These are phyloP conservation scores for Eucalyptus guilfoylei DNA, from an alignment of 345 rosid species.

Conservation along the genomic window DNA sequence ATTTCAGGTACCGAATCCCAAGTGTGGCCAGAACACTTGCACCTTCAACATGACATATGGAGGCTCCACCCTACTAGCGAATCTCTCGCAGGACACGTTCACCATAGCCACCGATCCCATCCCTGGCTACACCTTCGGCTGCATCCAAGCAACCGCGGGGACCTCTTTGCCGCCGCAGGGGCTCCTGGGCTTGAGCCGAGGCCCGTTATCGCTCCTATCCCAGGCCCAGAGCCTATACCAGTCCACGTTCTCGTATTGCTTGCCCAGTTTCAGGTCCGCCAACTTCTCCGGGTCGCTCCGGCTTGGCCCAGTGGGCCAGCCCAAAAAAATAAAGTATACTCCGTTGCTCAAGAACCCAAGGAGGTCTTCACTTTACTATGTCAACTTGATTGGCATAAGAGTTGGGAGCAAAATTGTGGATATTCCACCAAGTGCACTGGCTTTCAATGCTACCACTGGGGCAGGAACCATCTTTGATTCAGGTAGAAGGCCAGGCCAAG, in stretches of 20 bases:
- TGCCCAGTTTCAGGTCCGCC: constrained; percentile 63
- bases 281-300: constrained; percentile 83
- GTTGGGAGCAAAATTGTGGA: constrained; percentile 67
- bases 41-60: constrained; percentile 79
- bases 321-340: constrained; percentile 58
- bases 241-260: constrained; percentile 84
- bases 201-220: constrained; percentile 67
- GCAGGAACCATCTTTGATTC: constrained; percentile 94
- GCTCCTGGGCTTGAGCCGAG: constrained; percentile 77
- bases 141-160: constrained; percentile 59
- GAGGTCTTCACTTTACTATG: constrained; percentile 79
- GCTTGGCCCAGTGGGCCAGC: constrained; percentile 77
- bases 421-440: constrained; percentile 57
- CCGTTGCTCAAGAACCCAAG: constrained; percentile 77
- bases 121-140: constrained; percentile 73
- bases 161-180: constrained; percentile 79
- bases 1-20: constrained; percentile 55
- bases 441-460: constrained; percentile 65
- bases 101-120: constrained; percentile 45
- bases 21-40: constrained; percentile 54
- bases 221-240: constrained; percentile 63
- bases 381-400: constrained; percentile 57
- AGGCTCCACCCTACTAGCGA: constrained; percentile 53
- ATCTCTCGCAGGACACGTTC: constrained; percentile 54
- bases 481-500: constrained; percentile 19